Conservation (phyloP, 352 stramenopile genomes). For the Globisporangium takayamanum region DNA sequence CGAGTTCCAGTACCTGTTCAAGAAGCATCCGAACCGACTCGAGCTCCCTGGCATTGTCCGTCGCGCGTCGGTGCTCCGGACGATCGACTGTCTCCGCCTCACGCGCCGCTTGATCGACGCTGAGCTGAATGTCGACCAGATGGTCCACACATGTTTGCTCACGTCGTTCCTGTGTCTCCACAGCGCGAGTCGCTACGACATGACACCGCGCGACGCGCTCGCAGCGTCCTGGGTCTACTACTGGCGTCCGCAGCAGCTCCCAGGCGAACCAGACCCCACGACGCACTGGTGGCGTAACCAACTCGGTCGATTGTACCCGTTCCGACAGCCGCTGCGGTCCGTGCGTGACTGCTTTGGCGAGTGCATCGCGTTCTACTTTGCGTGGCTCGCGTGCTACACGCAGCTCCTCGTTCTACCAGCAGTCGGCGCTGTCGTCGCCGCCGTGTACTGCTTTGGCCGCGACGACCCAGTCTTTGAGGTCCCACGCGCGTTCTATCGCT, state of each 20-base stretch:
- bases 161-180: slow-evolving; percentile 39
- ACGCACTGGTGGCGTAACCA: slow-evolving; percentile 35
- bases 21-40: slow-evolving; percentile 45
- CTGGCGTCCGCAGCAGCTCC: slow-evolving; percentile 34
- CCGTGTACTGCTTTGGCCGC: background rate
- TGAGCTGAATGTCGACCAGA: slow-evolving; percentile 36
- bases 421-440: slow-evolving; percentile 20
- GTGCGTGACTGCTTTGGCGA: slow-evolving; percentile 88
- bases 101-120: slow-evolving; percentile 34
- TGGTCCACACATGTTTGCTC: slow-evolving; percentile 22
- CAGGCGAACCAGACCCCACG: slow-evolving; percentile 30
- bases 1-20: slow-evolving; percentile 62
- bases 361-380: slow-evolving; percentile 87
- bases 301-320: slow-evolving; percentile 30
- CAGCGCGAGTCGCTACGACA: slow-evolving; percentile 50
- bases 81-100: slow-evolving; percentile 50
- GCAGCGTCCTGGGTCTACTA: slow-evolving; percentile 47
- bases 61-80: slow-evolving; percentile 49
- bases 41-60: slow-evolving; percentile 32
- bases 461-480: slow-evolving; percentile 12
- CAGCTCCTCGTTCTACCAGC: slow-evolving; percentile 56
- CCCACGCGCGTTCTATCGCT: slow-evolving; percentile 26
- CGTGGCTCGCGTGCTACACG: slow-evolving; percentile 79
- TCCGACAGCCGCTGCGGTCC: slow-evolving; percentile 67
- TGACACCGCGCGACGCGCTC: slow-evolving; percentile 25